Conservation (phyloP, 2,329 filamentous ascomycete species). For the Diplodia seriata region DNA sequence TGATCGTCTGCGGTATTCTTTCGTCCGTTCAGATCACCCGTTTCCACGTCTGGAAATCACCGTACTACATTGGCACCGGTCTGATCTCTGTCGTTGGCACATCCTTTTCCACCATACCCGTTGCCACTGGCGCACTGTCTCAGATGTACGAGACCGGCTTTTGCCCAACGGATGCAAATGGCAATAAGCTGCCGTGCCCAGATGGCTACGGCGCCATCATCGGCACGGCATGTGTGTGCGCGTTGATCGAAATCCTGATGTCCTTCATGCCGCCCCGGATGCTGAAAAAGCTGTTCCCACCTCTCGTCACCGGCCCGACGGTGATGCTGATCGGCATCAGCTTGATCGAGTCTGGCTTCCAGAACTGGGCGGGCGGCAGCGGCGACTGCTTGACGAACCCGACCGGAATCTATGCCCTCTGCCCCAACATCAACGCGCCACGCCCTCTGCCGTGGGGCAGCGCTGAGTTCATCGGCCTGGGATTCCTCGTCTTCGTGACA, state of each 20-base stretch:
- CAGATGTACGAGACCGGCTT: conserved; percentile 82
- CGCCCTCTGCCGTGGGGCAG: conserved; percentile 78
- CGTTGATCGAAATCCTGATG: conserved; percentile 71
- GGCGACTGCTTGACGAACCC: conserved; percentile 61
- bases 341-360: conserved; percentile 73
- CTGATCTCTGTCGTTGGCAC: conserved; percentile 81
- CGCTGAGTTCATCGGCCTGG: conserved; percentile 78
- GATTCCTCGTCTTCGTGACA: conserved; percentile 79
- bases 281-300: conserved; percentile 77
- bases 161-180: conserved; percentile 65
- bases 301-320: conserved; percentile 74
- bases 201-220: conserved; percentile 78
- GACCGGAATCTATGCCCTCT: conserved; percentile 66
- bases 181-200: conserved; percentile 74
- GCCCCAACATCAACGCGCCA: conserved; percentile 67
- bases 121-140: conserved; percentile 72
- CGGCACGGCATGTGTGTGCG: conserved; percentile 64
- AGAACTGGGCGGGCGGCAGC: conserved; percentile 79
- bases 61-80: conserved; percentile 71
- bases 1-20: conserved; percentile 80
- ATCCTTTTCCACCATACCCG: conserved; percentile 77
- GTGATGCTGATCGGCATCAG: conserved; percentile 76
- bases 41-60: conserved; percentile 74
- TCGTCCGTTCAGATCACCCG: conserved; percentile 79
- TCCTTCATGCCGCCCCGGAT: conserved; percentile 74